Conservation (phyloP, 2,329 filamentous ascomycete genomes). For the Fusarium irregulare region DNA sequence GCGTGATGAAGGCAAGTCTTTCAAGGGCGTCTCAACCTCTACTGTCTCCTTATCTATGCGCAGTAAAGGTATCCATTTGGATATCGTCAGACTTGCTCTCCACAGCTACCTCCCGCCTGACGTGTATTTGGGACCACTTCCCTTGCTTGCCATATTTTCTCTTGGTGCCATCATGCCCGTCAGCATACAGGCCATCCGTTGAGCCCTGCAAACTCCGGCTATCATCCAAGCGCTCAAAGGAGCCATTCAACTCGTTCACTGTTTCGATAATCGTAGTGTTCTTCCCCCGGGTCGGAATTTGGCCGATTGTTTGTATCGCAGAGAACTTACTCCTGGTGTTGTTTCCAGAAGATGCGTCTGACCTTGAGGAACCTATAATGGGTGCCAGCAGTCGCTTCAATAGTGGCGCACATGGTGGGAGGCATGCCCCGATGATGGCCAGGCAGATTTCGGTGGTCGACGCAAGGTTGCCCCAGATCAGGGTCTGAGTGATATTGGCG, state of each 20-base stretch:
- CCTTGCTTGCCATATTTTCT: not conserved
- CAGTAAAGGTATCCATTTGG: not conserved
- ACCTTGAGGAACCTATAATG: not conserved
- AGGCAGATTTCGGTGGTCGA: constrained; percentile 40
- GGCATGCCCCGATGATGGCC: constrained; percentile 14
- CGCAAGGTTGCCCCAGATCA: constrained; percentile 11
- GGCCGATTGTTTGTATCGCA: not conserved
- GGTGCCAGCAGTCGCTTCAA: constrained; percentile 27
- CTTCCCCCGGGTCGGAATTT: not conserved
- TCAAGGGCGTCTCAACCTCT: no score
- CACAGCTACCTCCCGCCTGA: not conserved
- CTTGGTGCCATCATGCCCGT: not conserved
- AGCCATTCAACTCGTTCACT: not conserved
- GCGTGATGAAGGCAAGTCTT: no score
- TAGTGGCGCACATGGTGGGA: constrained; percentile 13
- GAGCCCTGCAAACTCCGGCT: constrained; percentile 10
- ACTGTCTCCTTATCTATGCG: not conserved
- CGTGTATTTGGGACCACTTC: not conserved
- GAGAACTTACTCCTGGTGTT: not conserved
- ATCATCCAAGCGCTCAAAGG: constrained; percentile 16
- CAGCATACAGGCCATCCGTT: not conserved
- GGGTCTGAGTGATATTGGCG: constrained; percentile 9
- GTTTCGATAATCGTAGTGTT: not conserved
- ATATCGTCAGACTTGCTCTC: not conserved
- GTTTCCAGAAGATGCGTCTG: not conserved